Evolutionary conservation across 352 stramenopile genomes (phyloP), one percentile per base, ranked within the genome.

Genomic region (Phytophthora fragariaefolia): DNA sequence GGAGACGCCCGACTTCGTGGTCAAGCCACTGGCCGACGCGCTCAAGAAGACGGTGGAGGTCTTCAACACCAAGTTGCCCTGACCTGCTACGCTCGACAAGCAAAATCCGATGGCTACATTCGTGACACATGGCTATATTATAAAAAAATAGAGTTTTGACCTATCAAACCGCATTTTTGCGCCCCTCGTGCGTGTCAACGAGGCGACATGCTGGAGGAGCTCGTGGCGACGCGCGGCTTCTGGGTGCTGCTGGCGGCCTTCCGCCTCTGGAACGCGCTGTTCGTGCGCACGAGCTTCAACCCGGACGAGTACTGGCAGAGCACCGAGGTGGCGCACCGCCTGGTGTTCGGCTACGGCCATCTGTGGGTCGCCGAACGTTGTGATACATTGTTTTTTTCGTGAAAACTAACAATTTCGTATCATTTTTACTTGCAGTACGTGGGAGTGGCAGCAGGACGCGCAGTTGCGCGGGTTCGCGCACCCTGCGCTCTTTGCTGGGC

Each of bases 271-370:
- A 96, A 95, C 55, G 80, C 86, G 63, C 76, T 94, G 12, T 92
- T 95, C 23, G 88, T 97, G 52, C 84, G 83, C 69, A 95, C 89
- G 56, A 79, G 71, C 48, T 97, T 96, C 75, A 95, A 95, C 54
- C 85, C 89, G 18, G 89, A 97, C 60, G 89, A 97, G 73, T 97
- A 91, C 73, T 97, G 89, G 89, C 89, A 97, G 66, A 91, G 88
- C 58, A 88, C 85, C 2, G 89, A 97, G 69, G 87, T 97, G 30
- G 89, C 89, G 48, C 89, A 97, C 48, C 83, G 74, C 45, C 68
- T 96, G 46, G 89, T 91, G n/a, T 97, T 96, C 67, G 85, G 82
- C 56, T 93, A 96, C 49, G 87, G 89, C 43, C 76, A 96, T 32
- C 48, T 95, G 87, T 96, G 58, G 45, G 87, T 43, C n/a, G n/a